Percentiles rank a stretch among this genome's conserved stretches.
Conservation (phyloP, 768 basidiomycete species). For the Tylopilus felleus region DNA sequence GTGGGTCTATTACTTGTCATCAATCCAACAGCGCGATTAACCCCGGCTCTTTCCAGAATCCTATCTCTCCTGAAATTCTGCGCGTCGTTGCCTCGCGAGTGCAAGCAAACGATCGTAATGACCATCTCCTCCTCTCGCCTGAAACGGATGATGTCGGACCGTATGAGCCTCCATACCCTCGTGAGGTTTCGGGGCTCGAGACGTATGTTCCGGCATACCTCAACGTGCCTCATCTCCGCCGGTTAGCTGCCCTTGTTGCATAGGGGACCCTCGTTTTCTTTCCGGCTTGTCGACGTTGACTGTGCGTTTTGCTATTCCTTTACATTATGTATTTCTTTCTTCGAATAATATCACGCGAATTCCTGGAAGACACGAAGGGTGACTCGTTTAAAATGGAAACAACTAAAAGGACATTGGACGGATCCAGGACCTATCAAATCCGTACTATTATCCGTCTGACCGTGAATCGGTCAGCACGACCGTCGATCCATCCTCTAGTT, state of each 20-base stretch:
- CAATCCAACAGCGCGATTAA: neutral
- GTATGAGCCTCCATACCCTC: constrained; percentile 88
- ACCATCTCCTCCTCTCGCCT: constrained; percentile 92
- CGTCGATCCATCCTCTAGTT: constrained; percentile 52
- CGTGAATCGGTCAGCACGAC: constrained; percentile 15
- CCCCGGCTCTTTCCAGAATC: constrained; percentile 54
- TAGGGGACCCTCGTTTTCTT: constrained; percentile 31
- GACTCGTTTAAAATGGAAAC: neutral
- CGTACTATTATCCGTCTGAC: neutral
- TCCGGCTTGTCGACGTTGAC: constrained; percentile 1
- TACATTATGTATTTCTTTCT: constrained; percentile 19
- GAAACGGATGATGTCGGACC: constrained; percentile 97
- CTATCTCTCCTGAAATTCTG: constrained; percentile 95
- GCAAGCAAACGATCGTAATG: constrained; percentile 93
- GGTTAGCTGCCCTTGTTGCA: constrained; percentile 83
- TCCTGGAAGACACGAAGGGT: neutral
- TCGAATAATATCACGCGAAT: neutral
- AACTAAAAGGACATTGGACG: neutral
- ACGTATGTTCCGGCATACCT: constrained; percentile 94
- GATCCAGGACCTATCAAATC: neutral
- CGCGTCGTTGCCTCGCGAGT: constrained; percentile 95
- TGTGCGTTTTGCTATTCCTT: constrained; percentile 7
- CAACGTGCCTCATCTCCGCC: constrained; percentile 84
- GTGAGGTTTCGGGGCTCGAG: constrained; percentile 94
- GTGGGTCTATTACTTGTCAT: constrained; percentile 38